Conservation (phyloP, 805 yeast genomes). For the Lachancea fermentati region DNA sequence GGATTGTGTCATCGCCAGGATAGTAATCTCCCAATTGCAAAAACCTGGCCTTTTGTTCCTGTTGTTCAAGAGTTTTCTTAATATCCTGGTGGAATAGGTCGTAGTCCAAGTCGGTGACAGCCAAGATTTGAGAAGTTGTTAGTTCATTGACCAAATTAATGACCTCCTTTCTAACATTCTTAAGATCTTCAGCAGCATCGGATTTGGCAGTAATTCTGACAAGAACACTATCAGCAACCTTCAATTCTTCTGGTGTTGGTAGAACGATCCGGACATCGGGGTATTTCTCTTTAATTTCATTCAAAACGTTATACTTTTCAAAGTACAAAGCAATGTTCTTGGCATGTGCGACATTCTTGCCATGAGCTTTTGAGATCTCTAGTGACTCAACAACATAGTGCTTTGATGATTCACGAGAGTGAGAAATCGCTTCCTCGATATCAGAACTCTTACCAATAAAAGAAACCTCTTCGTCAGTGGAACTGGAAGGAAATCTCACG, state of each 20-base stretch:
- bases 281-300: conserved; percentile 35
- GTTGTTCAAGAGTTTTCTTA: conserved; percentile 20
- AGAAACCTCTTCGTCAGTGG: conserved; percentile 44
- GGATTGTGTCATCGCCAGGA: conserved; percentile 41
- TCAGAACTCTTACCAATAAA: conserved; percentile 60
- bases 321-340: conserved; percentile 66
- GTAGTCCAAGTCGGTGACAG: conserved; percentile 59
- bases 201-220: conserved; percentile 56
- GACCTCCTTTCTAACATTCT: conserved; percentile 62
- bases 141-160: conserved; percentile 68
- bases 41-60: conserved; percentile 43
- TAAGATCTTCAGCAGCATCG: conserved; percentile 44
- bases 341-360: conserved; percentile 73
- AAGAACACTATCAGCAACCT: conserved; percentile 43
- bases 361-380: conserved; percentile 87
- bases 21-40: conserved; percentile 51
- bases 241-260: conserved; percentile 43
- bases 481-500: conserved; percentile 46
- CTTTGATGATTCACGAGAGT: conserved; percentile 55
- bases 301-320: conserved; percentile 43
- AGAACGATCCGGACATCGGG: conserved; percentile 42
- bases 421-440: conserved; percentile 55
- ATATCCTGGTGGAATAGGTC: conserved; percentile 29
- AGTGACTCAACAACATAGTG: conserved; percentile 58
- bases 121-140: conserved; percentile 58